Base-by-base conservation (phyloP, 2,329 filamentous ascomycete genomes). In the Neospermospora avenae region DNA sequence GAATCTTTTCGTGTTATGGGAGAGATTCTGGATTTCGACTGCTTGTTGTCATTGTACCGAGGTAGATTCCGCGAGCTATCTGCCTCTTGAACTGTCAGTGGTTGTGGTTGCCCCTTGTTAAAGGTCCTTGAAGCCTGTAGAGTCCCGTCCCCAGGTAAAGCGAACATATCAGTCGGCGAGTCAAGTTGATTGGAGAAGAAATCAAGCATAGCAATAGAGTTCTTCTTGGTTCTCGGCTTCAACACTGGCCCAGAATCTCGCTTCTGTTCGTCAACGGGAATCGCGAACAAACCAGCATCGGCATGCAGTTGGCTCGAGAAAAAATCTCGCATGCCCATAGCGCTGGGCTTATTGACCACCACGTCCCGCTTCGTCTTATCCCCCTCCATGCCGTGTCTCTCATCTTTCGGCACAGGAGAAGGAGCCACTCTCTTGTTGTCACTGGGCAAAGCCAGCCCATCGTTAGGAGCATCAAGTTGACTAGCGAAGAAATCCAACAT, bases 401-500 rank as follows among this genome's bases (percentile, higher is more conserved):
- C 28, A 31, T 6, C 6, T 31, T 31, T 31, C 28, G 28, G 28
- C 11, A 6, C 28, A 31, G 28, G 11, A 6, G 28, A 31, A 31
- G 28, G 28, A 10, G 28, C 5, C 5, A 10, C 11, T 5, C 28
- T 5, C 11, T 31, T 31, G 28, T 31, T 31, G 11, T 31, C 28
- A 10, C 28, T 31, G 1, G 28, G 28, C 28, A 42, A 28, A 20
- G 35, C 45, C 25, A 41, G 35, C n/a, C 8, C 18, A 18, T 51
- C 42, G 11, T 8, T 31, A 18, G 37, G 35, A 13, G 22, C 28
- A 31, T 54, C 57, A n/a, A 45, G 25, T 37, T 59, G 57, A 42
- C 57, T 59, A 25, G 57, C 57, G 25, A 59, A 59, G 42, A 55
- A 59, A 49, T 54, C 51, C 18, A 54, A 16, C 51, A 54, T 54